phyloP scores from a whole-genome alignment of 139 green algal species.

The Astrephomene gubernaculifera region DNA sequence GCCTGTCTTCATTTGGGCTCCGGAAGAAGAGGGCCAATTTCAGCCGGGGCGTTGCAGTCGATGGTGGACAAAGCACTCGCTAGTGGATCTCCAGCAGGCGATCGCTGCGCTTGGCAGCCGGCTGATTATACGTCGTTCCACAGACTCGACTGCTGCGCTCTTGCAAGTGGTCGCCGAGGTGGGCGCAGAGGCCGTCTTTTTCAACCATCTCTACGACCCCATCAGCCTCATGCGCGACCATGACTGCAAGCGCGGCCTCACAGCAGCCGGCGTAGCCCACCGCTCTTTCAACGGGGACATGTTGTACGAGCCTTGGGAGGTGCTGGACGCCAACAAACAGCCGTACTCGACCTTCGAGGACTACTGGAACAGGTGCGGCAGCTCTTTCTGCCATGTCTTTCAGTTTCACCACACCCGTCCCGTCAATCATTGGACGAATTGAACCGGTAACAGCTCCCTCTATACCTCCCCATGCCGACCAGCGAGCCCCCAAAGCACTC shows the following conservation, averaged over 20 bases:
- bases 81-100: constrained; percentile 49
- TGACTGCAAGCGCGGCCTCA: constrained; percentile 81
- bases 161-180: constrained; percentile 68
- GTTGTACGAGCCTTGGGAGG: constrained; percentile 93
- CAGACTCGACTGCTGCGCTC: constrained; percentile 69
- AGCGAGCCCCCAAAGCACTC: too few relatives aligned
- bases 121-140: constrained; percentile 73
- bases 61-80: constrained; percentile 72
- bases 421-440: too few relatives aligned
- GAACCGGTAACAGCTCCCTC: too few relatives aligned
- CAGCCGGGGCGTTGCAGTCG: constrained; percentile 84
- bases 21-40: constrained; percentile 96
- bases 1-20: constrained; percentile 90
- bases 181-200: constrained; percentile 79
- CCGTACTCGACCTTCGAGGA: constrained; percentile 84
- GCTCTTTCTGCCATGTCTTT: too few relatives aligned
- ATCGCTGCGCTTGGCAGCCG: constrained; percentile 77
- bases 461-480: too few relatives aligned
- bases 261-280: constrained; percentile 56
- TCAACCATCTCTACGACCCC: constrained; percentile 97
- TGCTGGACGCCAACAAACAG: constrained; percentile 75
- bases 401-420: too few relatives aligned
- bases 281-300: constrained; percentile 90
- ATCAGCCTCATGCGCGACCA: constrained; percentile 93
- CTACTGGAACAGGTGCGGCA: constrained; percentile 88